Evolutionary conservation across 768 basidiomycete genomes (phyloP), one percentile per base, ranked within the genome.

Genomic region (Lepiota subincarnata): DNA sequence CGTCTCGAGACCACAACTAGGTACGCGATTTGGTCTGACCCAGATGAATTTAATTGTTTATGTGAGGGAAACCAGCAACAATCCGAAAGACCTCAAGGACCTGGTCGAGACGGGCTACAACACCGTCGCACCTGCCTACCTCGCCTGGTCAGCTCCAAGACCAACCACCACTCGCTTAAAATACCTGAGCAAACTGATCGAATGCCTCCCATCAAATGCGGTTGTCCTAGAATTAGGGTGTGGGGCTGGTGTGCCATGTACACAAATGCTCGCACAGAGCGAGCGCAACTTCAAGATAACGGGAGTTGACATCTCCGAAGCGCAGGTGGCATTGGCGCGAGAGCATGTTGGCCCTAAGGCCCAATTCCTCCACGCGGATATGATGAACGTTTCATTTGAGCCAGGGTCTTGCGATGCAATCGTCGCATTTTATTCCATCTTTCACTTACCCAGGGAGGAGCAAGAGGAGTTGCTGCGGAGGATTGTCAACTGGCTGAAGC

Each of bases 191-290:
- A 59, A 57, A 11, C 58, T 67, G 11, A 18, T 63, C 52, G 36
- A 46, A 7, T 52, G 53, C 12, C 55, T 68, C 11, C 55, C 58
- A 8, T 36, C 55, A 19, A 58, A 59, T n/a, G 59, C 63, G 14
- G 47, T 53, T 16, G 54, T 68, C 26, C 42, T 68, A 35, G 67
- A 67, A 40, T 58, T 68, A 16, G 67, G 67, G 37, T 68, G 67
- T 42, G 67, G 66, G 6, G 64, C 66, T 2, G 67, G 66, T 18
- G 59, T 66, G 16, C 64, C 64, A 0, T 55, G 50, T 31, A 65
- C 67, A 2, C 64, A 63, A 41, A 24, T 53, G 0, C 61, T 67
- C 18, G 42, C 59, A 42, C 44, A 55, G 19, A 54, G 60, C 13
- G 65, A 63, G 7, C 45, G 62, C 40, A 12, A 31, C 3, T 26